A percentile compares a stretch with the other conserved stretches of the same genome.
Conservation (phyloP, 345 rosid species). For the Ailanthus altissimus region DNA sequence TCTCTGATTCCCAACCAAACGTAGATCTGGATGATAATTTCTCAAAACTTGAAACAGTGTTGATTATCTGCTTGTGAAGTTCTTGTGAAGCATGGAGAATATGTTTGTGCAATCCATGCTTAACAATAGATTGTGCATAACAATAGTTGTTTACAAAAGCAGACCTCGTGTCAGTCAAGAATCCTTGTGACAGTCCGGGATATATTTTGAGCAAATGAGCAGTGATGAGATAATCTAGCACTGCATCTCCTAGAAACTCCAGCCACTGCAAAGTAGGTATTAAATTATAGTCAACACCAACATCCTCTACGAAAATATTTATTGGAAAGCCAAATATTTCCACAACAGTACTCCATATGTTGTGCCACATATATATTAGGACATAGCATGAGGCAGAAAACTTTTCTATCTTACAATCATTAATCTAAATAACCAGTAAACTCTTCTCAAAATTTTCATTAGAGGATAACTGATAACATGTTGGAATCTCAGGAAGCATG, state of each 20-base stretch:
- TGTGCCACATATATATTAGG: neutral
- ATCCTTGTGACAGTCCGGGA: conserved; percentile 75
- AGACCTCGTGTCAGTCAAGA: conserved; percentile 86
- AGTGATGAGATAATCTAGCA: conserved; percentile 77
- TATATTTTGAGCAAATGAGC: conserved; percentile 48
- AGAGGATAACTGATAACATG: conserved; percentile 81
- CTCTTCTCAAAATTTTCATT: neutral
- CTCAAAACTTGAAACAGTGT: conserved; percentile 34
- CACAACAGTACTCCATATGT: neutral
- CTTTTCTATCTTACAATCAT: neutral
- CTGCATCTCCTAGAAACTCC: conserved; percentile 93
- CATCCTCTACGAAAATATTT: neutral
- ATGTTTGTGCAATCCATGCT: conserved; percentile 61
- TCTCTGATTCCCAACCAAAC: conserved; percentile 82
- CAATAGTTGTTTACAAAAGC: conserved; percentile 91
- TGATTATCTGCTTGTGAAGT: conserved; percentile 55
- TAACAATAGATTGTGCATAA: conserved; percentile 64
- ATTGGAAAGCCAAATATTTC: neutral
- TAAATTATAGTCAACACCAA: neutral
- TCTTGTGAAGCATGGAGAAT: conserved; percentile 67
- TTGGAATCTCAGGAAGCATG: conserved; percentile 85
- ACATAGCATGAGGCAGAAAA: neutral
- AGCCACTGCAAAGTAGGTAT: conserved; percentile 55
- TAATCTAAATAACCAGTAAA: neutral
- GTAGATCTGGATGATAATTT: conserved; percentile 36